Conservation (phyloP, 352 stramenopile species). For the Phytophthora idaei region DNA sequence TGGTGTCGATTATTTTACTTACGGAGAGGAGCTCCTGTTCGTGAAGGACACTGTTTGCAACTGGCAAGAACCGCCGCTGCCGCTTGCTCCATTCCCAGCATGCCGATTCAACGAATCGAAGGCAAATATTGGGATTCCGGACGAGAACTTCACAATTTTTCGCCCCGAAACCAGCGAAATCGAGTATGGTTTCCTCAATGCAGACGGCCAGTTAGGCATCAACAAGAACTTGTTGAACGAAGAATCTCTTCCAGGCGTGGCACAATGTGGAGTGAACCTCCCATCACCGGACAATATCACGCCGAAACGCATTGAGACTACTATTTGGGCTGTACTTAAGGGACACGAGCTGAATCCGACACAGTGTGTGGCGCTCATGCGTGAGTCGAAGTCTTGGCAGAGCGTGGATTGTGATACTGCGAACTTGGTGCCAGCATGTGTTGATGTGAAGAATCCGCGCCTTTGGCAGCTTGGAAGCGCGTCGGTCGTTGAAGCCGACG, state of each 20-base stretch:
- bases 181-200: conserved; percentile 83
- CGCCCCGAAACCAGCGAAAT: conserved; percentile 87
- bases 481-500: conserved; percentile 40
- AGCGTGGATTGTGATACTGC: conserved; percentile 61
- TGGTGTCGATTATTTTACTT: conserved; percentile 67
- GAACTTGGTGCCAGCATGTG: conserved; percentile 51
- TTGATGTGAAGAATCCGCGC: conserved; percentile 34
- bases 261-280: conserved; percentile 78
- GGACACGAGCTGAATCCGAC: conserved; percentile 36
- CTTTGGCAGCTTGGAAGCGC: conserved; percentile 45
- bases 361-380: conserved; percentile 62
- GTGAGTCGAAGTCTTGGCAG: conserved; percentile 45
- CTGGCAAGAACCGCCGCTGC: conserved; percentile 74
- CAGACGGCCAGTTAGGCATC: conserved; percentile 65
- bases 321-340: conserved; percentile 59
- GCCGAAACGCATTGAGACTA: conserved; percentile 80
- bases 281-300: conserved; percentile 86
- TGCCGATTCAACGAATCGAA: conserved; percentile 58
- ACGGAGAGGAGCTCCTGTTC: conserved; percentile 76
- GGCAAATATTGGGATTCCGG: conserved; percentile 45
- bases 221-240: conserved; percentile 80
- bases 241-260: conserved; percentile 59
- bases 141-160: conserved; percentile 67
- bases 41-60: conserved; percentile 78
- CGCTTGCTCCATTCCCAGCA: conserved; percentile 63